A percentile compares a stretch with the other conserved stretches of the same genome.
Evolutionary conservation across 83 land plant genomes (phyloP).

Genomic region (Picea abies): DNA sequence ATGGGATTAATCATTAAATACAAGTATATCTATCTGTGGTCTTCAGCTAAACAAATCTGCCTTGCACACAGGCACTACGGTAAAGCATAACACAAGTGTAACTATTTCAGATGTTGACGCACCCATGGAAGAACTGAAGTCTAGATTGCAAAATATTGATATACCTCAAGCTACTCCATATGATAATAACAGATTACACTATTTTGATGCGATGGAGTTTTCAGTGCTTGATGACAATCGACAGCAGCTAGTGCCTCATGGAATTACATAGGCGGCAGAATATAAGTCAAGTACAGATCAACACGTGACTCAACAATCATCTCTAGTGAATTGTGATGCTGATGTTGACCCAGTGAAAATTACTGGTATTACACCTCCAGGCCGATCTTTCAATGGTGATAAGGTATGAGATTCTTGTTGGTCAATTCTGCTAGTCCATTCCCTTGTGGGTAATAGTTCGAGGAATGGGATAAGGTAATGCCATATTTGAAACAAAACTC

Average conservation of each 20-base stretch:
- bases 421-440: no score
- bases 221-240: neutral
- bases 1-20: neutral
- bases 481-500: no score
- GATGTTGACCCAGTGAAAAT: neutral
- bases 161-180: neutral
- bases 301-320: neutral
- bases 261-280: neutral
- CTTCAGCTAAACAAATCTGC: neutral
- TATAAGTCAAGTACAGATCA: neutral
- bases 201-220: neutral
- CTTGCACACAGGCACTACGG: neutral
- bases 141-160: neutral
- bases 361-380: conserved; percentile 7
- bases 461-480: no score
- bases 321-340: neutral
- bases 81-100: neutral
- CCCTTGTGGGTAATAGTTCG: no score
- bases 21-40: neutral
- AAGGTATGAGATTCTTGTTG: no score
- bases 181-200: neutral
- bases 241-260: neutral
- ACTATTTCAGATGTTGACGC: neutral
- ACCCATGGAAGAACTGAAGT: neutral
- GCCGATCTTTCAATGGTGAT: conserved; percentile 2